phyloP scores from a whole-genome alignment of 768 basidiomycete species.

The Phanerochaete sordida region DNA sequence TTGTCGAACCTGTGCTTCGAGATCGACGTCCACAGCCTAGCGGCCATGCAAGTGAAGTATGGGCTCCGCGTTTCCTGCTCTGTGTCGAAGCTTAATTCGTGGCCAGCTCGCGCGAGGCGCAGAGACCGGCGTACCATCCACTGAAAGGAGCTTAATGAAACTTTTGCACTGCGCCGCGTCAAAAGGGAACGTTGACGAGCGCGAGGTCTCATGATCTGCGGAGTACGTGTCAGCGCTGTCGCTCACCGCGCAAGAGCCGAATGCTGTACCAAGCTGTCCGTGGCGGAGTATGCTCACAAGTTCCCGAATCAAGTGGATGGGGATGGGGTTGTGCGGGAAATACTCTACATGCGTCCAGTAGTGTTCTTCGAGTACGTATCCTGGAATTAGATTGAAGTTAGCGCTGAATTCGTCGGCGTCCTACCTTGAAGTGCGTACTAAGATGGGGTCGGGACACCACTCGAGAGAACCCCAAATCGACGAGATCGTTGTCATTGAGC shows the following conservation, averaged over 20 bases:
- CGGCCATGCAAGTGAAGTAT: slow-evolving; percentile 17
- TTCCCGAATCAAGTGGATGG: slow-evolving; percentile 2
- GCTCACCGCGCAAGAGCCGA: background rate
- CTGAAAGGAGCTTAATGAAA: slow-evolving; percentile 14
- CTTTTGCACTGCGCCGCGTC: slow-evolving; percentile 17
- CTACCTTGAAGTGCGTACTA: background rate
- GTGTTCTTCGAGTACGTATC: slow-evolving; percentile 18
- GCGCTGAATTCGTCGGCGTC: background rate
- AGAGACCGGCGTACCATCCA: slow-evolving; percentile 5
- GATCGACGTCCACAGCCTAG: slow-evolving; percentile 18
- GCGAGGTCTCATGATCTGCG: slow-evolving; percentile 24
- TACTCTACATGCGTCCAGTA: slow-evolving; percentile 28
- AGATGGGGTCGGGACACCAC: slow-evolving; percentile 2
- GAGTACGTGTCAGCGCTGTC: background rate
- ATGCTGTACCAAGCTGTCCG: slow-evolving; percentile 18
- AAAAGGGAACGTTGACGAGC: slow-evolving; percentile 22
- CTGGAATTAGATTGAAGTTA: background rate
- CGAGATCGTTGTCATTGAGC: slow-evolving; percentile 8
- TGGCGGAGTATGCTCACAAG: slow-evolving; percentile 19
- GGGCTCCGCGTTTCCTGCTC: background rate
- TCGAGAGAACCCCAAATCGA: background rate
- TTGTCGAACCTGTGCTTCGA: slow-evolving; percentile 16
- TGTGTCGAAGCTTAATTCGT: background rate
- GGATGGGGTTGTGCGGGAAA: slow-evolving; percentile 22
- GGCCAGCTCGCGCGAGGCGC: too few relatives aligned